Conservation (phyloP, 2,329 filamentous ascomycete genomes). For the Ophiocordyceps australis region DNA sequence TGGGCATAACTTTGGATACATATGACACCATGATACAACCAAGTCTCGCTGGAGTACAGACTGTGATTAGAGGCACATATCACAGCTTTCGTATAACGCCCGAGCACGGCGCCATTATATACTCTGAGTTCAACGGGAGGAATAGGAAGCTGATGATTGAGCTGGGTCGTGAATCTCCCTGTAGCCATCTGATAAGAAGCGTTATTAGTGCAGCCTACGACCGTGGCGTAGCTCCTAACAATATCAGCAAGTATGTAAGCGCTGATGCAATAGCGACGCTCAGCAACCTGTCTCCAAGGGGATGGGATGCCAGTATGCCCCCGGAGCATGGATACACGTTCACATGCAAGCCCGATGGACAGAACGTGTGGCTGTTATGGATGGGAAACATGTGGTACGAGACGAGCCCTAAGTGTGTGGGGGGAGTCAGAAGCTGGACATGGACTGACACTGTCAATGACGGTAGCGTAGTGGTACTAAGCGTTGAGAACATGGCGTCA, state of each 20-base stretch:
- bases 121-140: background rate
- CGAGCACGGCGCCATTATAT: background rate
- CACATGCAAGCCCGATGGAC: constrained; percentile 1
- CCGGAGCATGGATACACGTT: background rate
- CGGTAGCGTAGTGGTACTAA: background rate
- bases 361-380: constrained; percentile 1
- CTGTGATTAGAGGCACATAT: background rate
- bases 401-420: background rate
- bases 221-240: background rate
- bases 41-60: background rate
- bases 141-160: background rate
- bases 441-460: background rate
- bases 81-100: background rate
- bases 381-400: constrained; percentile 1
- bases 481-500: background rate
- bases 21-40: background rate
- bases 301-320: background rate
- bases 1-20: background rate
- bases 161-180: background rate
- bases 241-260: background rate
- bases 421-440: background rate
- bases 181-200: background rate
- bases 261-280: background rate
- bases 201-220: background rate
- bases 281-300: background rate